A percentile compares a stretch with the other conserved stretches of the same genome.
Evolutionary conservation across 1,284 basidiomycete species (phyloP).

Genomic region (Sanghuangporus weigelae): DNA sequence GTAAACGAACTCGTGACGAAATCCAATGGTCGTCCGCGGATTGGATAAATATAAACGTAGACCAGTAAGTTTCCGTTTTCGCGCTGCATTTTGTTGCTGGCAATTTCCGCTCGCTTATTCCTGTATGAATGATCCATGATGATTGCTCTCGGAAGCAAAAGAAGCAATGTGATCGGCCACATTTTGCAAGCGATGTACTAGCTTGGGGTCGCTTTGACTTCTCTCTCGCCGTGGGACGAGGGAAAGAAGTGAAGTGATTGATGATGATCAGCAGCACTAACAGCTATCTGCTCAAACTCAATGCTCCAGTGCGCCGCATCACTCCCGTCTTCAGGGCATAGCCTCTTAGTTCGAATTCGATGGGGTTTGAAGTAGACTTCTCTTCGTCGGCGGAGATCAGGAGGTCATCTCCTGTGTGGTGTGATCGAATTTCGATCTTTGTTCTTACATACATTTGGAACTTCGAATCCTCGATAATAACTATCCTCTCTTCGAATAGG

Average conservation of each 20-base stretch:
- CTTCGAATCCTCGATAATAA: not conserved
- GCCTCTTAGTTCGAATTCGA: not conserved
- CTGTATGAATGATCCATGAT: not conserved
- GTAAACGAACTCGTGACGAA: not conserved
- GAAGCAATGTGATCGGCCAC: not conserved
- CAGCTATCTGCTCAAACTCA: not conserved
- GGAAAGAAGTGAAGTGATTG: not conserved
- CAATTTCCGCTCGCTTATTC: not conserved
- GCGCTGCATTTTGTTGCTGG: not conserved
- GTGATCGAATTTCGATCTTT: not conserved
- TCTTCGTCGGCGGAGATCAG: conserved; percentile 3
- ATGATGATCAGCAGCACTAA: not conserved
- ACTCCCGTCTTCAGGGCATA: not conserved
- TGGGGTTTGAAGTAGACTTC: not conserved
- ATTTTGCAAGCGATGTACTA: not conserved
- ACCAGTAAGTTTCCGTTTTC: not conserved
- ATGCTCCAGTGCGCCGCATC: not conserved
- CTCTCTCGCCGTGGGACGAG: not conserved
- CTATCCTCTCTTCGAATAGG: not conserved
- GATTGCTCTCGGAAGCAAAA: not conserved
- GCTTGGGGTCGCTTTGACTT: not conserved
- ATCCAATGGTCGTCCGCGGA: not conserved
- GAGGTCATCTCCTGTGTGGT: not conserved
- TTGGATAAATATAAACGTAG: not conserved
- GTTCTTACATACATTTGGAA: not conserved